These are phyloP conservation scores for Myxozyma kluyveri DNA, from an alignment of 805 yeast genomes.

Conservation along the genomic window DNA sequence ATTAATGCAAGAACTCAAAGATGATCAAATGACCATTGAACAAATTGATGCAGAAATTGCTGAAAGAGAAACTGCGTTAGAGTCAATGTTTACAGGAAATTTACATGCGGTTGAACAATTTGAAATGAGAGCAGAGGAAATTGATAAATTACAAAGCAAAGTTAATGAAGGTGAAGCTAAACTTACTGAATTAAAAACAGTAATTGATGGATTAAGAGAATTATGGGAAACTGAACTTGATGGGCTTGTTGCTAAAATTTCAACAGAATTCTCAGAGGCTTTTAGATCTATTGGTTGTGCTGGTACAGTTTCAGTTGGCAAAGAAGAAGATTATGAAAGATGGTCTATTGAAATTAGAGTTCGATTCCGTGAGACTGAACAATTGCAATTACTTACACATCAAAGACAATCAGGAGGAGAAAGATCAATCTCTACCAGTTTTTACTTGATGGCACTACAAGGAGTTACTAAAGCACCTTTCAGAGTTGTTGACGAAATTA, in stretches of 20 bases:
- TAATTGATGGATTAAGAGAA: conserved; percentile 43
- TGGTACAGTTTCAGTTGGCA: conserved; percentile 68
- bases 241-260: conserved; percentile 52
- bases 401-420: conserved; percentile 97
- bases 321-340: conserved; percentile 54
- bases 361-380: conserved; percentile 75
- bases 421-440: conserved; percentile 89
- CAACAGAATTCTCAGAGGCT: conserved; percentile 60
- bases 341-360: conserved; percentile 87
- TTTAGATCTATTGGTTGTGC: conserved; percentile 78
- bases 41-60: conserved; percentile 29
- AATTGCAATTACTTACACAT: conserved; percentile 69
- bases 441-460: conserved; percentile 86
- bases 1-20: not conserved
- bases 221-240: conserved; percentile 66
- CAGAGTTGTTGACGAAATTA: conserved; percentile 94
- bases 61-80: conserved; percentile 3
- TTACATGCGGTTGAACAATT: conserved; percentile 31
- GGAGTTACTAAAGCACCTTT: conserved; percentile 86
- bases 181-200: conserved; percentile 36
- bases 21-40: conserved; percentile 40
- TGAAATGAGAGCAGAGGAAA: conserved; percentile 44
- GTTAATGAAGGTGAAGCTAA: conserved; percentile 41
- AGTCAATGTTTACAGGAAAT: conserved; percentile 22
- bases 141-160: conserved; percentile 40